phyloP scores from a whole-genome alignment of 2,329 filamentous ascomycete species.

The Verticillium longisporum region DNA sequence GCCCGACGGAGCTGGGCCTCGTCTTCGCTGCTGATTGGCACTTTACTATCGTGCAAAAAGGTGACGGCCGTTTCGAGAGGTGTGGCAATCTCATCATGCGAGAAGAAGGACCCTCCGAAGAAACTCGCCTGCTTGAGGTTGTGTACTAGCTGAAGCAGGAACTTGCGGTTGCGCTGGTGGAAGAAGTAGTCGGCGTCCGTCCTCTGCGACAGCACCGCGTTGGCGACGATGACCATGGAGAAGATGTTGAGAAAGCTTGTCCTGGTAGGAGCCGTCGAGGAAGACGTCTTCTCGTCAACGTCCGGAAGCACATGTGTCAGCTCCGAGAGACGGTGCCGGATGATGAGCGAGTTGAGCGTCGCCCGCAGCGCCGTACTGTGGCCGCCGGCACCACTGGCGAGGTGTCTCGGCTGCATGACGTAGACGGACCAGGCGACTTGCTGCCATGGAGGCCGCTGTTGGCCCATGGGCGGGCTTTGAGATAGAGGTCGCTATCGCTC shows the following conservation, averaged over 20 bases:
- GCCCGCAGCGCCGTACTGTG: constrained; percentile 56
- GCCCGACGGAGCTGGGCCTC: constrained; percentile 53
- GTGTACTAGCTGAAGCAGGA: constrained; percentile 60
- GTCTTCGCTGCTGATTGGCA: constrained; percentile 56
- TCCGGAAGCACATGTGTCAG: constrained; percentile 63
- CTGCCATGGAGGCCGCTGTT: constrained; percentile 48
- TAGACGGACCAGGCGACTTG: constrained; percentile 63
- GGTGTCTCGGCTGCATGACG: constrained; percentile 53
- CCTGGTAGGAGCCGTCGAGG: constrained; percentile 76
- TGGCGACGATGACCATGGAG: constrained; percentile 75
- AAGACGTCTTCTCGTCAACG: constrained; percentile 66
- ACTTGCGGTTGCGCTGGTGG: constrained; percentile 63
- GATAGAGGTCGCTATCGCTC: constrained; percentile 63
- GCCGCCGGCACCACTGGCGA: constrained; percentile 47
- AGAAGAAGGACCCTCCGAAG: constrained; percentile 74
- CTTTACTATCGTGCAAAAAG: constrained; percentile 59
- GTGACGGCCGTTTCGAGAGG: constrained; percentile 59
- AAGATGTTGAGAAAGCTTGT: constrained; percentile 84
- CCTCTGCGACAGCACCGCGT: constrained; percentile 81
- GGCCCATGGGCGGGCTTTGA: constrained; percentile 74
- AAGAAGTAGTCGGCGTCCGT: constrained; percentile 85
- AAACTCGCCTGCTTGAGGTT: constrained; percentile 83
- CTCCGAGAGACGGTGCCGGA: constrained; percentile 71
- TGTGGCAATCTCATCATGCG: constrained; percentile 51
- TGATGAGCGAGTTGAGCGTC: constrained; percentile 71